Base-by-base conservation (phyloP, 768 basidiomycete species). In the Lentinula edodes region DNA sequence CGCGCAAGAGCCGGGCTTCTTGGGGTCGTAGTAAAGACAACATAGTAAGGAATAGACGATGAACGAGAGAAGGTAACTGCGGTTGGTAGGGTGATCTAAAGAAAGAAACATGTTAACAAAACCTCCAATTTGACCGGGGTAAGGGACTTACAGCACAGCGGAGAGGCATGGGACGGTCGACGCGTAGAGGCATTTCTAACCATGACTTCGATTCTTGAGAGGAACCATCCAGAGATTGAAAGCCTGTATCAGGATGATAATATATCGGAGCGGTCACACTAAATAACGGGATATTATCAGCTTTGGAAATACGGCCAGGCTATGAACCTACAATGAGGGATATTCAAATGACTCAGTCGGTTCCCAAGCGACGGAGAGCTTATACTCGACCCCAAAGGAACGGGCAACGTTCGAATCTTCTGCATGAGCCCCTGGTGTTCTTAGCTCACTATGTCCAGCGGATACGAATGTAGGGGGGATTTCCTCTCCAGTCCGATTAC, bases 201-300 rank as follows among this genome's bases (percentile, higher is more conserved):
- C 89, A 91, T 0, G 82, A 80, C 43, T 80, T 78, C 3, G 78
- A 74, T 55, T 78, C 71, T 43, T 73, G 68, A 12, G 71, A 60
- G 13, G 46, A 32, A 54, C 23, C 82, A 66, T 87, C 86, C 20
- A 78, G 65, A 2, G 84, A 86, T 57, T 83, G 82, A 63, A 85
- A 85, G 64, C 85, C 86, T 1, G 72, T 65, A 56, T 87, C 86
- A 4, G 84, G 83, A 52, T 86, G 81, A 34, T 86, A 75, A 20
- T 88, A 66, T 48, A 90, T 76, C 5, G 89, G 89, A 3, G 84
- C 81, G 63, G 89, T 86, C 34, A 90, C 67, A 56, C 89, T 90
- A 46, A 65, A 13, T 57, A 28, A 35, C 61, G 38, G 34, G 45
- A 56, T 32, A 62, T 62, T 64, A 15, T 65, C 55, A 48, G 35